These are phyloP conservation scores for Flaveria floridana DNA, from an alignment of 140 eudicot genomes.

Conservation along the genomic window DNA sequence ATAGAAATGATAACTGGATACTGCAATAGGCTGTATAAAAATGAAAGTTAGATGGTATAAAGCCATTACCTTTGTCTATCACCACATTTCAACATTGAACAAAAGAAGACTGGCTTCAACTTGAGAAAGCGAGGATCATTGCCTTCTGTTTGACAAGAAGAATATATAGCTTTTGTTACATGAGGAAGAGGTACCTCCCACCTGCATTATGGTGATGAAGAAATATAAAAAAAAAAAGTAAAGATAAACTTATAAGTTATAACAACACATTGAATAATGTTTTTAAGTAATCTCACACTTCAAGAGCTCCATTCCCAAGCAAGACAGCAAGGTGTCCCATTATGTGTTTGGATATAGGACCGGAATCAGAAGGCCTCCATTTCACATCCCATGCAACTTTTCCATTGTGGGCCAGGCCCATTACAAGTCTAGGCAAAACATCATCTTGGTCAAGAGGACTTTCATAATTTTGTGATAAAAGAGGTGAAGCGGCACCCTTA, in stretches of 20 bases:
- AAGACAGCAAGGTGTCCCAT: slow-evolving; percentile 94
- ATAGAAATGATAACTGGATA: neutral
- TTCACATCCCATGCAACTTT: slow-evolving; percentile 98
- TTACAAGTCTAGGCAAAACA: slow-evolving; percentile 75
- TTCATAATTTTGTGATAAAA: slow-evolving; percentile 26
- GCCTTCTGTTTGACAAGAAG: slow-evolving; percentile 48
- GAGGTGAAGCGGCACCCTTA: slow-evolving; percentile 22
- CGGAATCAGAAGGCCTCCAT: slow-evolving; percentile 63
- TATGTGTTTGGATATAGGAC: slow-evolving; percentile 37
- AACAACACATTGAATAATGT: slow-evolving; percentile 7
- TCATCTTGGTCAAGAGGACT: slow-evolving; percentile 39
- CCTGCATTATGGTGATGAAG: slow-evolving; percentile 40
- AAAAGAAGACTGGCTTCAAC: slow-evolving; percentile 78
- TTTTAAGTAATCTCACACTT: slow-evolving; percentile 68
- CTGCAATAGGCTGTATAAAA: slow-evolving; percentile 1
- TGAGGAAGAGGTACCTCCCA: slow-evolving; percentile 90
- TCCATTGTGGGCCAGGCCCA: slow-evolving; percentile 93
- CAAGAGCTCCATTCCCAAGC: slow-evolving; percentile 95
- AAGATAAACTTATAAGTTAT: neutral
- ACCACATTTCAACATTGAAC: slow-evolving; percentile 65
- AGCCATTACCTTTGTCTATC: slow-evolving; percentile 67
- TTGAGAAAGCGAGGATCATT: slow-evolving; percentile 85
- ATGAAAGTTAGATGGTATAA: neutral
- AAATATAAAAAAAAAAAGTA: neutral
- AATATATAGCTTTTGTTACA: slow-evolving; percentile 47